phyloP scores from a whole-genome alignment of 2,329 filamentous ascomycete genomes.

The Coniochaeta hoffmannii region DNA sequence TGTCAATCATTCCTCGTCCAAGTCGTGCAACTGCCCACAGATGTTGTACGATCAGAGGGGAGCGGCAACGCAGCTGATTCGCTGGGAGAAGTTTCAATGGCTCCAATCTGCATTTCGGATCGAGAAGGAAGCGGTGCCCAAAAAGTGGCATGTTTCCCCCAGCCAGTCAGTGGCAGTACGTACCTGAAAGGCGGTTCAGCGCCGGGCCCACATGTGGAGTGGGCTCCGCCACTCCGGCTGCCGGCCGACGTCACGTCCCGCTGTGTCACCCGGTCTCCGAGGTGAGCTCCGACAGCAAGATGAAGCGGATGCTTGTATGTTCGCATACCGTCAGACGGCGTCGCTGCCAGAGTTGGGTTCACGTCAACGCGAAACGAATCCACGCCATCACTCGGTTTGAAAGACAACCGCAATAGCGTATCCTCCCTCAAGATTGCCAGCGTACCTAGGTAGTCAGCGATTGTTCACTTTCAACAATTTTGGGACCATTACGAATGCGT shows the following conservation, averaged over 20 bases:
- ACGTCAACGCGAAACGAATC: too few relatives aligned
- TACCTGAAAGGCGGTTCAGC: neutral
- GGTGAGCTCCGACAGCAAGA: neutral
- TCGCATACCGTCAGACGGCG: too few relatives aligned
- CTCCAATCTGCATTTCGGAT: conserved; percentile 1
- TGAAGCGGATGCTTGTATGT: neutral
- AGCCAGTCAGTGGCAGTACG: neutral
- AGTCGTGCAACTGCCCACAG: neutral
- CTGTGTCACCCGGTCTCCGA: neutral
- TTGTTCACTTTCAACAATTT: too few relatives aligned
- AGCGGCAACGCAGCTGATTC: conserved; percentile 3
- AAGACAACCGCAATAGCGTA: too few relatives aligned
- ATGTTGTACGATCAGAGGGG: conserved; percentile 2
- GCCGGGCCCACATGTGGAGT: neutral
- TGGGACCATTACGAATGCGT: too few relatives aligned
- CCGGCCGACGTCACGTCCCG: neutral
- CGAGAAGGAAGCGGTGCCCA: neutral
- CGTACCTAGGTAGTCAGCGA: too few relatives aligned
- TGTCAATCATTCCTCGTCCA: conserved; percentile 1
- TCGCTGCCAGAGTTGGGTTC: too few relatives aligned
- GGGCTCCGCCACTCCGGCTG: neutral
- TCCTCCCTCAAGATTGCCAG: too few relatives aligned
- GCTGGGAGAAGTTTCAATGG: neutral
- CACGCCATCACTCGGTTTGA: too few relatives aligned
- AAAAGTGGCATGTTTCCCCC: conserved; percentile 1